Evolutionary conservation across 257 asterid genomes (phyloP).

Genomic region (Jasminum sambac): DNA sequence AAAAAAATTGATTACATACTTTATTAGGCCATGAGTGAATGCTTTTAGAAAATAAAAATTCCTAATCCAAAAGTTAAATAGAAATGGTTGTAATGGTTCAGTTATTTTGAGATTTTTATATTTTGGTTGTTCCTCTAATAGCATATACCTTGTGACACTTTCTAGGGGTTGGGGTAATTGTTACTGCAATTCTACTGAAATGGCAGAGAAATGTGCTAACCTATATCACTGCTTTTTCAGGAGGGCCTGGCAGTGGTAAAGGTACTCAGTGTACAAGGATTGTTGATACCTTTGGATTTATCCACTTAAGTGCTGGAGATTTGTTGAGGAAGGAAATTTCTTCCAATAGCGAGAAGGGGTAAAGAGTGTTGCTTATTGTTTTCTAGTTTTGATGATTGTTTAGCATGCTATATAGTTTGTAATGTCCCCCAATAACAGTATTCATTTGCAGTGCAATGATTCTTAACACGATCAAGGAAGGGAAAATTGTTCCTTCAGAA

Average conservation of each 20-base stretch:
- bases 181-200: neutral
- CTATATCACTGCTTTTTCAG: slow-evolving; percentile 42
- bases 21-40: too few relatives aligned
- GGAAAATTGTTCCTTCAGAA: slow-evolving; percentile 90
- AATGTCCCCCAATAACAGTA: slow-evolving; percentile 14
- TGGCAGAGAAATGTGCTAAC: slow-evolving; percentile 25
- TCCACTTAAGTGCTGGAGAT: slow-evolving; percentile 97
- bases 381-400: slow-evolving; percentile 23
- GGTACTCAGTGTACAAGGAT: slow-evolving; percentile 91
- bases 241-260: slow-evolving; percentile 99
- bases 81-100: slow-evolving; percentile 11
- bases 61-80: slow-evolving; percentile 9
- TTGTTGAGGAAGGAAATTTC: slow-evolving; percentile 78
- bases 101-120: slow-evolving; percentile 10
- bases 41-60: too few relatives aligned
- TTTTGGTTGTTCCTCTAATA: slow-evolving; percentile 7
- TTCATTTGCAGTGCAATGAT: slow-evolving; percentile 73
- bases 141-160: slow-evolving; percentile 11
- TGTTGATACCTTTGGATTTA: slow-evolving; percentile 72
- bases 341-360: slow-evolving; percentile 73
- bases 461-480: slow-evolving; percentile 74
- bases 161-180: neutral
- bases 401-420: slow-evolving; percentile 18
- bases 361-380: slow-evolving; percentile 22
- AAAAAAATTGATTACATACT: too few relatives aligned